Base-by-base conservation (phyloP, 202 grass and related monocot species). In the Schoenoplectus tabernaemontani region DNA sequence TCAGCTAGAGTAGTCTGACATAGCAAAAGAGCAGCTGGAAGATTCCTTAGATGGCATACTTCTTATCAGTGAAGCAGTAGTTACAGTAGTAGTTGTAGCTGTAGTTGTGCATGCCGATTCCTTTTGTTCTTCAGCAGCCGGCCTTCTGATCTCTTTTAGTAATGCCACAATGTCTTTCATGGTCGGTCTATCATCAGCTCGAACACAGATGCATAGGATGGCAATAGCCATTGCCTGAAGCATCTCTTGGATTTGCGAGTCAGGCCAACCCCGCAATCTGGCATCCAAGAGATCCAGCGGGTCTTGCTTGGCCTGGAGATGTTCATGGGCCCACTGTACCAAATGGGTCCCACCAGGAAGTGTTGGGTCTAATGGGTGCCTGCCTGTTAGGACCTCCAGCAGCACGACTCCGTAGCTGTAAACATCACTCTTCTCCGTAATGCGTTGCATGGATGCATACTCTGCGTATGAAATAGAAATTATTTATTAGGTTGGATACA, bases 131-230 rank as follows among this genome's bases (percentile, higher is more conserved):
- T 89, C 95, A 2, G 11, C 86, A 20, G 43, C 30, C 0, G 94
- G 82, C 22, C 87, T 86, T 47, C 84, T 78, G 82, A 97, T 60
- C 78, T 97, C 91, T 78, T 87, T 92, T 11, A 97, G 62, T 57
- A 97, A 82, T 9, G 91, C 91, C 8, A 86, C 95, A 10, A 97
- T 84, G 44, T 97, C 94, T 66, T 94, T 97, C 95, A 97, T 92
- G 26, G 86, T 65, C 20, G 95, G 95, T 63, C 91, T 79, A 72
- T 98, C 91, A 7, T 90, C 81, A 0, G 95, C 81, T 5, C 89
- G 87, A 53, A 62, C 74, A 26, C 89, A 73, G 48, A 94, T 83
- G 86, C 95, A 94, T 1, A 98, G 83, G 57, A 89, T 57, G 8
- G 95, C 86, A 7, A 98, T 72, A 0, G 95, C 60, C 26, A 94